These are phyloP conservation scores for Backusella circina DNA, from an alignment of 192 early-diverging fungal genomes.

Conservation along the genomic window DNA sequence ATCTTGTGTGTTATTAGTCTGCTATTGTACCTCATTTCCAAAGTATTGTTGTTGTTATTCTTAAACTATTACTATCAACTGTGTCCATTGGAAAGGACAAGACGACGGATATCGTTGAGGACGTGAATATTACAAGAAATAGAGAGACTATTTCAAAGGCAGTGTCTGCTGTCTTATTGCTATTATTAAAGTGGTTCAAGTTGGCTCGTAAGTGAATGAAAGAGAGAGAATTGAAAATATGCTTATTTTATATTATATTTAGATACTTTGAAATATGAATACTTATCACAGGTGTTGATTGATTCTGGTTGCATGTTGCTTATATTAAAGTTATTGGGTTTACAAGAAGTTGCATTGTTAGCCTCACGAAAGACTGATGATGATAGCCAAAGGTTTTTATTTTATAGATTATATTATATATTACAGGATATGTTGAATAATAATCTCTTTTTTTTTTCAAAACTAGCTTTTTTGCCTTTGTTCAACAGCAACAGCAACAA, in stretches of 20 bases:
- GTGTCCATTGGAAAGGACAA: constrained; percentile 19
- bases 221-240: neutral
- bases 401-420: neutral
- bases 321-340: constrained; percentile 79
- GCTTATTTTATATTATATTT: neutral
- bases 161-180: constrained; percentile 63
- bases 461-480: constrained; percentile 8
- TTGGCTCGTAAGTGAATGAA: constrained; percentile 43
- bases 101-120: constrained; percentile 21
- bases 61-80: constrained; percentile 50
- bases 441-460: neutral
- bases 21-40: constrained; percentile 52
- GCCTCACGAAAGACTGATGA: constrained; percentile 49
- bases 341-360: constrained; percentile 54
- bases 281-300: constrained; percentile 72
- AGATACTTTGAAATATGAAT: constrained; percentile 76
- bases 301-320: constrained; percentile 83
- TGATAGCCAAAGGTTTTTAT: constrained; percentile 40
- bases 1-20: neutral
- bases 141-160: constrained; percentile 74
- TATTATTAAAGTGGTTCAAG: constrained; percentile 66
- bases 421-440: no score
- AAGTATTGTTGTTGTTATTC: constrained; percentile 48
- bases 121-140: constrained; percentile 57
- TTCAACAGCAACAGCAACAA: neutral